Percentiles rank a stretch among this genome's conserved stretches.
Evolutionary conservation across 768 basidiomycete species (phyloP).

Genomic region (Rhodotorula toruloides): DNA sequence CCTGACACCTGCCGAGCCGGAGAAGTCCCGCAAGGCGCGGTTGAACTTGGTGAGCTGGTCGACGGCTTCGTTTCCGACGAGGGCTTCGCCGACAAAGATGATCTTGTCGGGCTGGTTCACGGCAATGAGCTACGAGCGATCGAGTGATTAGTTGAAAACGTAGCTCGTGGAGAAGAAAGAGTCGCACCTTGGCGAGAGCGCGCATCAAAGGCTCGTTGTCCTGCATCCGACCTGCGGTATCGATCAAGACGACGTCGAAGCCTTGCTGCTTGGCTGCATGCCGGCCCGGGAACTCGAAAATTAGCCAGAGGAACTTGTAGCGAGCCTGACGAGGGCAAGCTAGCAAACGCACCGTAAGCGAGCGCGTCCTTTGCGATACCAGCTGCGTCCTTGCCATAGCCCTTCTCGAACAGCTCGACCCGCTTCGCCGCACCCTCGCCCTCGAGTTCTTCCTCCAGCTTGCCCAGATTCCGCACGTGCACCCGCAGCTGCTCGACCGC

Average conservation of each 20-base stretch:
- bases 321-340: not conserved
- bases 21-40: conserved; percentile 85
- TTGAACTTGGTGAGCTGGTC: conserved; percentile 98
- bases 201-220: conserved; percentile 99
- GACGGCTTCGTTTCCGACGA: conserved; percentile 97
- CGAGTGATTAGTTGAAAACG: not conserved
- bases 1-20: conserved; percentile 54
- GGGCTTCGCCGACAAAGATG: conserved; percentile 93
- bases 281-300: not conserved
- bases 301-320: not conserved
- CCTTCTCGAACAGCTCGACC: conserved; percentile 90
- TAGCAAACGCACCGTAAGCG: conserved; percentile 61
- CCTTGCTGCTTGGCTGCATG: conserved; percentile 77
- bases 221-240: conserved; percentile 98
- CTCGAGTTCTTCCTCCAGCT: conserved; percentile 58
- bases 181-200: conserved; percentile 80
- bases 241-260: conserved; percentile 95
- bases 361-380: conserved; percentile 96
- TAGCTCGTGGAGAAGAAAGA: not conserved
- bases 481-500: conserved; percentile 97
- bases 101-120: conserved; percentile 96
- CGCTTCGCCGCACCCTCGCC: conserved; percentile 60
- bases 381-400: conserved; percentile 99
- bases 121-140: conserved; percentile 63
- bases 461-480: conserved; percentile 87